Conservation (phyloP, 768 basidiomycete genomes). For the Brasilioporus rufonigricans region DNA sequence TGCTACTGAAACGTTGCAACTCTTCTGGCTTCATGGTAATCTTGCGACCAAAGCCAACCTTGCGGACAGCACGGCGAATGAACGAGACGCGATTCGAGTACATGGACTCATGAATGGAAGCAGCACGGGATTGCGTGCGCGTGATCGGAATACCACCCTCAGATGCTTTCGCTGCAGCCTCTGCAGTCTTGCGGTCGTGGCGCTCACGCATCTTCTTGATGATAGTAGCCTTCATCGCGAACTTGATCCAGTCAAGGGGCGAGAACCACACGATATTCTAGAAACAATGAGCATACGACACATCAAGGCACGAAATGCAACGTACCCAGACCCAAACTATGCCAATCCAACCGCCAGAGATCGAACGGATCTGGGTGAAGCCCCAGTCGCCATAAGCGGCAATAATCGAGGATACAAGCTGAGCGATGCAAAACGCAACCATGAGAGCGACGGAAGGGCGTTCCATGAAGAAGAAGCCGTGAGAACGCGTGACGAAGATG, state of each 20-base stretch:
- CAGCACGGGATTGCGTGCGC: slow-evolving; percentile 87
- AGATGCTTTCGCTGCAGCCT: slow-evolving; percentile 35
- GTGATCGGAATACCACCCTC: slow-evolving; percentile 62
- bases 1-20: slow-evolving; percentile 80
- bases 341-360: slow-evolving; percentile 95
- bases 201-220: slow-evolving; percentile 82
- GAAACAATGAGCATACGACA: slow-evolving; percentile 7
- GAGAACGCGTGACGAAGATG: slow-evolving; percentile 94
- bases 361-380: slow-evolving; percentile 78
- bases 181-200: slow-evolving; percentile 40
- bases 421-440: slow-evolving; percentile 88
- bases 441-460: slow-evolving; percentile 88
- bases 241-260: slow-evolving; percentile 95
- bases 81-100: slow-evolving; percentile 96
- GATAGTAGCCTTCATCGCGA: slow-evolving; percentile 91
- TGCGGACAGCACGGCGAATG: slow-evolving; percentile 83
- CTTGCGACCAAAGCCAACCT: slow-evolving; percentile 85
- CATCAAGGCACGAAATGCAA: slow-evolving; percentile 32
- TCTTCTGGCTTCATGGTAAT: slow-evolving; percentile 82
- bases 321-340: slow-evolving; percentile 95
- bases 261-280: slow-evolving; percentile 96
- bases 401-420: slow-evolving; percentile 94
- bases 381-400: slow-evolving; percentile 92
- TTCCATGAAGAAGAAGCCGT: slow-evolving; percentile 97
- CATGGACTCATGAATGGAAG: slow-evolving; percentile 85